Evolutionary conservation across 1,284 basidiomycete genomes (phyloP).

Genomic region (Fomitopsis schrenkii): DNA sequence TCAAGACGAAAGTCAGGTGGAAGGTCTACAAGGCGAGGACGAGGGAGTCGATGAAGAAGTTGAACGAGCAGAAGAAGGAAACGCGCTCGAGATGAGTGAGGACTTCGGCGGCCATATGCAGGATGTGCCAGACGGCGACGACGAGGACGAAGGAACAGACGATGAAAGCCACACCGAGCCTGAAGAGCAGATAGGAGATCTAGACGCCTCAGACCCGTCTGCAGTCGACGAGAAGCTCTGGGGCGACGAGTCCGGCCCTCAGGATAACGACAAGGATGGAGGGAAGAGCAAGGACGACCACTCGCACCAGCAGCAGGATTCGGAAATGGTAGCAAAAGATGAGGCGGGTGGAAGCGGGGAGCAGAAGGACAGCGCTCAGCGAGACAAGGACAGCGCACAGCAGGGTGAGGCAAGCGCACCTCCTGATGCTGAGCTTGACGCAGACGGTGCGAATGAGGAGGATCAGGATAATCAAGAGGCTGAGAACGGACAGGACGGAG

Average conservation of each 20-base stretch:
- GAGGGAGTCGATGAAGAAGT: slow-evolving; percentile 48
- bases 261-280: slow-evolving; percentile 47
- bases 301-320: slow-evolving; percentile 46
- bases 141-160: slow-evolving; percentile 52
- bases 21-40: slow-evolving; percentile 83
- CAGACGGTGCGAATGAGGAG: slow-evolving; percentile 69
- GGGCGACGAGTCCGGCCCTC: slow-evolving; percentile 71
- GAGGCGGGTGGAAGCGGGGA: slow-evolving; percentile 41
- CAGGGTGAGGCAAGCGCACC: background rate
- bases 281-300: slow-evolving; percentile 54
- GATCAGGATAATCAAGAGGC: slow-evolving; percentile 31
- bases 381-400: background rate
- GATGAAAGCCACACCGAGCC: slow-evolving; percentile 55
- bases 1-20: slow-evolving; percentile 93
- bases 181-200: slow-evolving; percentile 83
- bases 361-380: slow-evolving; percentile 30
- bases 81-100: slow-evolving; percentile 73
- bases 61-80: slow-evolving; percentile 57
- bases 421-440: slow-evolving; percentile 51
- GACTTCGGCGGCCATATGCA: slow-evolving; percentile 83
- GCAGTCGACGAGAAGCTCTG: slow-evolving; percentile 97
- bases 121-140: slow-evolving; percentile 66
- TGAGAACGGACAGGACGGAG: slow-evolving; percentile 47
- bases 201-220: slow-evolving; percentile 85
- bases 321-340: slow-evolving; percentile 80